Conservation (phyloP, 2,329 filamentous ascomycete species). For the Hypoxylon sp. region DNA sequence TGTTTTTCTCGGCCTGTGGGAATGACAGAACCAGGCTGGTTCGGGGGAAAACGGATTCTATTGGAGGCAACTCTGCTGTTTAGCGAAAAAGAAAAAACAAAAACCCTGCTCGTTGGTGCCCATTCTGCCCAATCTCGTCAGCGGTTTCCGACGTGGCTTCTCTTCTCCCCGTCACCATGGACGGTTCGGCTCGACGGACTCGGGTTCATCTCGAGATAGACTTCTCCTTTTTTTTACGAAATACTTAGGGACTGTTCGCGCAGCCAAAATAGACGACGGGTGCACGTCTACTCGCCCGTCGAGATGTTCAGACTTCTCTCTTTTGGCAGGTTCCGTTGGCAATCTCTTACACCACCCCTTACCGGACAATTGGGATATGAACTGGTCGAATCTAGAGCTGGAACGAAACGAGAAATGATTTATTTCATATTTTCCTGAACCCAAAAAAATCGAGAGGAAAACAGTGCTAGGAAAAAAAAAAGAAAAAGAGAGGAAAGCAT, state of each 20-base stretch:
- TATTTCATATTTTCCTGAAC: no score
- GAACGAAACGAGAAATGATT: slow-evolving; percentile 9
- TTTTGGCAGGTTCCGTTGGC: slow-evolving; percentile 12
- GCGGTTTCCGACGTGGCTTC: slow-evolving; percentile 16
- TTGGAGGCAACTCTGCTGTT: slow-evolving; percentile 36
- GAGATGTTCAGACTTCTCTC: background rate
- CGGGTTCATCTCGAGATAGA: slow-evolving; percentile 35
- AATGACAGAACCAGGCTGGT: slow-evolving; percentile 42
- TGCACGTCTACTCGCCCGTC: background rate
- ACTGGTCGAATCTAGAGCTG: slow-evolving; percentile 26
- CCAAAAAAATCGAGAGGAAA: slow-evolving; percentile 15
- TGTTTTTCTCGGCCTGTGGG: slow-evolving; percentile 25
- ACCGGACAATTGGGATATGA: slow-evolving; percentile 16
- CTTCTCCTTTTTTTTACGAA: slow-evolving; percentile 31
- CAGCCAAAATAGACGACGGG: slow-evolving; percentile 19
- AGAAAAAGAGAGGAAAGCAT: slow-evolving; percentile 21
- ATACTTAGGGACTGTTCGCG: slow-evolving; percentile 20
- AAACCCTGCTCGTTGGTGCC: slow-evolving; percentile 6
- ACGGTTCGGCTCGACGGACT: slow-evolving; percentile 21
- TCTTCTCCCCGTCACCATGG: background rate
- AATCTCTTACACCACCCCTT: slow-evolving; percentile 10
- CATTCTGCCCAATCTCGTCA: slow-evolving; percentile 12
- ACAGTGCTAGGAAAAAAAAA: slow-evolving; percentile 4
- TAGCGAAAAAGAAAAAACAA: no score
- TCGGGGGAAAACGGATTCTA: slow-evolving; percentile 35